These are phyloP conservation scores for Arabidopsis thaliana DNA, from an alignment of 345 rosid genomes.

Conservation along the genomic window TAIR10.1 NC_003070.9:7064501-7065000, in stretches of 20 bases:
- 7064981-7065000: conserved; percentile 90
- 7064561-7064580: conserved; percentile 96
- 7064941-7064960: not conserved
- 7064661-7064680: conserved; percentile 92
- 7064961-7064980: conserved; percentile 43
- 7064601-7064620: conserved; percentile 51
- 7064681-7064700: conserved; percentile 81
- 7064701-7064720: conserved; percentile 40
- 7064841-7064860: conserved; percentile 86
- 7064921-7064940: not conserved
- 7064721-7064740: conserved; percentile 14
- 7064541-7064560: conserved; percentile 43
- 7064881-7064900: conserved; percentile 80
- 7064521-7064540: conserved; percentile 17
- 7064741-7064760: conserved; percentile 3
- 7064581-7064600: conserved; percentile 91
- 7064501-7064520: conserved; percentile 4
- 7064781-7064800: conserved; percentile 89
- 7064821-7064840: conserved; percentile 85
- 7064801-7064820: conserved; percentile 73
- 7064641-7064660: conserved; percentile 98
- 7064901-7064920: not conserved
- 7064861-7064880: conserved; percentile 97
- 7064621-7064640: conserved; percentile 88
- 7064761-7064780: conserved; percentile 14